A percentile compares a stretch with the other conserved stretches of the same genome.
phyloP scores from a whole-genome alignment of 768 basidiomycete genomes.

The Leccinum olivaceopallidum region DNA sequence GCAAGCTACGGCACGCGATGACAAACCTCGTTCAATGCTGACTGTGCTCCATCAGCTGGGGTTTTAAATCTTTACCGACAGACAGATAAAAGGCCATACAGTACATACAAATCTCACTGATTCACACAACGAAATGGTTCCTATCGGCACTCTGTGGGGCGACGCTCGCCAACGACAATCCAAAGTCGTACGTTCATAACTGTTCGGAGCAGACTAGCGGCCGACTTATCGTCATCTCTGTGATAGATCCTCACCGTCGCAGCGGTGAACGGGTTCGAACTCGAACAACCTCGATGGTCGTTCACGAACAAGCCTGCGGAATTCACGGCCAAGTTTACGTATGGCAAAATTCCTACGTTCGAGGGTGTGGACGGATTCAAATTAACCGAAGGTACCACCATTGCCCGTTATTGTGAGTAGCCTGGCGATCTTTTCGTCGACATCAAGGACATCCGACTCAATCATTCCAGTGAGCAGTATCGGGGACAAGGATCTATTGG shows the following conservation, averaged over 20 bases:
- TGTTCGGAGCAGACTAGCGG: not conserved
- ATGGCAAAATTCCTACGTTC: slow-evolving; percentile 26
- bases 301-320: slow-evolving; percentile 14
- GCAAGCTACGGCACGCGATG: not conserved
- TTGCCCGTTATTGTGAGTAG: slow-evolving; percentile 24
- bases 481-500: slow-evolving; percentile 12
- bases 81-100: not conserved
- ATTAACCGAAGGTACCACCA: slow-evolving; percentile 20
- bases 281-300: slow-evolving; percentile 15
- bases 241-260: slow-evolving; percentile 22
- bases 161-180: slow-evolving; percentile 20
- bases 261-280: slow-evolving; percentile 18
- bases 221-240: not conserved
- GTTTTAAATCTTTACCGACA: not conserved
- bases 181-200: slow-evolving; percentile 22
- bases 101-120: too few relatives aligned
- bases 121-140: slow-evolving; percentile 10
- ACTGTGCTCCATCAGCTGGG: not conserved
- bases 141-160: slow-evolving; percentile 23
- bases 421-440: too few relatives aligned
- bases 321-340: slow-evolving; percentile 18
- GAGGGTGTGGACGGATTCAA: slow-evolving; percentile 21
- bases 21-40: not conserved
- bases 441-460: not conserved
- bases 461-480: slow-evolving; percentile 14